A percentile compares a stretch with the other conserved stretches of the same genome.
Conservation (phyloP, 2,329 filamentous ascomycete genomes). For the Fusarium bulbicola region DNA sequence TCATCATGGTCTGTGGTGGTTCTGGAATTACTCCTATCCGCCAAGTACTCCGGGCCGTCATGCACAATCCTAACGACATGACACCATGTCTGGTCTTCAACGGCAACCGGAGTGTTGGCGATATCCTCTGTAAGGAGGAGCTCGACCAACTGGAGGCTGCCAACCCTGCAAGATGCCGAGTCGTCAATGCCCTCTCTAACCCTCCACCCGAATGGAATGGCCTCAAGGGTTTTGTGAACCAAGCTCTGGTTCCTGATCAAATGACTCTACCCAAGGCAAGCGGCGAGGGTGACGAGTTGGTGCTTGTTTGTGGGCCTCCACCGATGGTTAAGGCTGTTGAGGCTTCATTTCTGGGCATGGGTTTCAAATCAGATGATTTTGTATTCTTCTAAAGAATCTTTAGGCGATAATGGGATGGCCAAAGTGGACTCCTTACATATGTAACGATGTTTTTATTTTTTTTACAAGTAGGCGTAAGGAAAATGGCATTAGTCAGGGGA, state of each 20-base stretch:
- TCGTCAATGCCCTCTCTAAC: constrained; percentile 76
- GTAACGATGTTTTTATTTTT: background rate
- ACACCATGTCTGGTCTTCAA: constrained; percentile 79
- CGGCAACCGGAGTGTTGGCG: constrained; percentile 79
- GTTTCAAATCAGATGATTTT: constrained; percentile 62
- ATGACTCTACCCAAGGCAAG: constrained; percentile 52
- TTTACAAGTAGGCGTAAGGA: background rate
- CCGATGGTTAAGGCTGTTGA: constrained; percentile 75
- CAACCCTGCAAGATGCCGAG: constrained; percentile 65
- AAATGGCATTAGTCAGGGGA: background rate
- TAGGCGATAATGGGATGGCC: background rate
- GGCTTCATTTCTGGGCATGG: constrained; percentile 62
- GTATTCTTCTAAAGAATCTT: constrained; percentile 38
- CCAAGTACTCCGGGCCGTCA: constrained; percentile 79
- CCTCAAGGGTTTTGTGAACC: constrained; percentile 71
- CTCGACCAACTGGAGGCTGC: constrained; percentile 69
- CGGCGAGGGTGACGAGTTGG: constrained; percentile 63
- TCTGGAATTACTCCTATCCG: constrained; percentile 94
- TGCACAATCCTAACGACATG: constrained; percentile 63
- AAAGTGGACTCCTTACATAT: background rate
- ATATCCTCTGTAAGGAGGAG: constrained; percentile 82
- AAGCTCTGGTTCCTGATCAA: constrained; percentile 68
- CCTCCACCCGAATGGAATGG: constrained; percentile 74
- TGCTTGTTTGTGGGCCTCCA: constrained; percentile 82
- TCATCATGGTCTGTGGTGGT: constrained; percentile 89